Evolutionary conservation across 1,139 yeast species (phyloP).

Genomic region (Sugiyamaella pinicola): DNA sequence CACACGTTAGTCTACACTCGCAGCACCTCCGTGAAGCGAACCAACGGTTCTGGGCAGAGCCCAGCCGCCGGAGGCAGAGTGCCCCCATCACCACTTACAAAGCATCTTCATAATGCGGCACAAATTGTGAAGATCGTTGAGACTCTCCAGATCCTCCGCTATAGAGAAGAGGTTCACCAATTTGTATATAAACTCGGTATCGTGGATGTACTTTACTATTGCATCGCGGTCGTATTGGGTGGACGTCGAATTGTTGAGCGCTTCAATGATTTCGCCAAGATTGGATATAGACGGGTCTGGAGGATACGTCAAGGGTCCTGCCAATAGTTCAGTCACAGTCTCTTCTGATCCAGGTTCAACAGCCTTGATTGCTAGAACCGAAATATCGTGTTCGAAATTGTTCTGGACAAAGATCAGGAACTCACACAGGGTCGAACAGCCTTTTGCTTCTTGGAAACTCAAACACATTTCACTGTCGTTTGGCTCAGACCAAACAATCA

Average conservation of each 20-base stretch:
- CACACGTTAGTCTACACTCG: neutral
- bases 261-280: conserved; percentile 51
- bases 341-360: conserved; percentile 43
- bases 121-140: conserved; percentile 60
- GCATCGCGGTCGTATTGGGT: conserved; percentile 42
- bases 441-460: conserved; percentile 89
- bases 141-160: conserved; percentile 56
- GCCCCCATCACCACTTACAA: conserved; percentile 25
- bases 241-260: conserved; percentile 36
- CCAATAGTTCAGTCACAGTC: conserved; percentile 70
- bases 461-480: conserved; percentile 82
- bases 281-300: conserved; percentile 52
- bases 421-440: conserved; percentile 82
- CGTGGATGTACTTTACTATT: conserved; percentile 37
- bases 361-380: conserved; percentile 71
- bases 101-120: conserved; percentile 71
- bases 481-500: conserved; percentile 90
- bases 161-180: conserved; percentile 55
- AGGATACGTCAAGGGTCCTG: conserved; percentile 79
- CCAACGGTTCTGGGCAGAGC: too few relatives aligned
- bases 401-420: conserved; percentile 73
- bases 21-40: neutral
- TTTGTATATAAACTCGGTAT: conserved; percentile 52
- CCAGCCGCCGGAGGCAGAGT: too few relatives aligned
- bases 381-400: conserved; percentile 64